Evolutionary conservation across 768 basidiomycete species (phyloP).

Genomic region (Coprinopsis strossmayeri): DNA sequence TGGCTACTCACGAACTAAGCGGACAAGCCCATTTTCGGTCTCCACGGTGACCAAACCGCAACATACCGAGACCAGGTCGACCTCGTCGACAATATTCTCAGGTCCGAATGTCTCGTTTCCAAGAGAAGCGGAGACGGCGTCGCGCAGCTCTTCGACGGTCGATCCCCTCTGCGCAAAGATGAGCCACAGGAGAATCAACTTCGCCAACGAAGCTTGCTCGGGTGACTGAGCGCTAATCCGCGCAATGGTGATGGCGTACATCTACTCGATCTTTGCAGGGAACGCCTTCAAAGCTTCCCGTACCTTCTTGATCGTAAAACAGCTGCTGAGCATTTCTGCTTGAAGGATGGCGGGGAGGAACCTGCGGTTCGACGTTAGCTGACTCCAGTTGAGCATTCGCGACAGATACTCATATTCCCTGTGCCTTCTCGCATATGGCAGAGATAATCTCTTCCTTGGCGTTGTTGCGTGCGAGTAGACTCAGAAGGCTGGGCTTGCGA

Average conservation of each 20-base stretch:
- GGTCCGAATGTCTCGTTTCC: neutral
- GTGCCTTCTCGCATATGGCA: neutral
- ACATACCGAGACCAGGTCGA: neutral
- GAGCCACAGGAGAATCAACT: neutral
- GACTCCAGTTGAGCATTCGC: neutral
- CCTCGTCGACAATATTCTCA: neutral
- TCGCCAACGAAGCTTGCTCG: neutral
- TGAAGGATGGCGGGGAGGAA: neutral
- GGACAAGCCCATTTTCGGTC: neutral
- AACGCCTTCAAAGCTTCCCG: neutral
- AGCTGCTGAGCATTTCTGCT: neutral
- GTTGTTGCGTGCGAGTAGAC: too few relatives aligned
- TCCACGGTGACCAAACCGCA: neutral
- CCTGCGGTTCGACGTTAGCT: neutral
- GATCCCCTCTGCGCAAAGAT: neutral
- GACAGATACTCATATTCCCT: neutral
- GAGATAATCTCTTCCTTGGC: neutral
- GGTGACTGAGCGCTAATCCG: neutral
- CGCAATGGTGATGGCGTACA: neutral
- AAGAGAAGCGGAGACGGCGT: neutral
- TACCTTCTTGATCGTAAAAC: neutral
- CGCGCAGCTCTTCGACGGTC: neutral
- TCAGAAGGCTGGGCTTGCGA: neutral
- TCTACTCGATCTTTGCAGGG: neutral
- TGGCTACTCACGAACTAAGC: neutral